Evolutionary conservation across 176 grass and related monocot species (phyloP), one percentile per base, ranked within the genome.

Genomic region (Hordeum marinum): DNA sequence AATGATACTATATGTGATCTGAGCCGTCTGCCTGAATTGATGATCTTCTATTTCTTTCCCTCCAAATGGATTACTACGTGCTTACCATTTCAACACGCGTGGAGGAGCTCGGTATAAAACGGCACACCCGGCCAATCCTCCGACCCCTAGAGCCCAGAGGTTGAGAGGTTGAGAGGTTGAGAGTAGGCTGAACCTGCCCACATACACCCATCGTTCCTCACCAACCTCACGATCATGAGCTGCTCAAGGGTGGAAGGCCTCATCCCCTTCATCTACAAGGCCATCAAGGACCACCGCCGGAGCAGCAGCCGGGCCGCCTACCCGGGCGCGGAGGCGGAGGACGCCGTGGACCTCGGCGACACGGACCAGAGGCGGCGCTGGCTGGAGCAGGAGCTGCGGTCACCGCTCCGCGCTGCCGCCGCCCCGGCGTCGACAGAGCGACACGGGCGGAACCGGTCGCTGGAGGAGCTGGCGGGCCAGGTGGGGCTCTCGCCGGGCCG

Each of bases 181-280:
- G 35, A 70, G 9, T 13, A 71, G 70, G 15, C 71, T 32, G 40
- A 72, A 43, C 8, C n/a, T 5, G n/a, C 48, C 48, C 69, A 27
- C n/a, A 20, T 40, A 17, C 72, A 45, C 40, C 15, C 41, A 75
- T 48, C 70, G 39, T 50, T 81, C 37, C 78, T 31, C 78, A 77
- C 72, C 72, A 78, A 90, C 79, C 72, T 7, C 78, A 7, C 79
- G 21, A 39, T 39, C 63, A 75, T 75, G 71, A 29, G n/a, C 63
- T 12, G 6, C 14, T 9, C 72, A 18, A 21, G 13, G 79, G 82
- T 90, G 91, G 91, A 90, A 43, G 91, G 91, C 50, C 80, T 93
- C 77, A 66, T 93, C 78, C 91, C 91, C 21, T 85, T 93, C 73
- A 37, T 90, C 88, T 93, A 64, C 80, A 93, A 72, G 83, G 85